Evolutionary conservation across 345 rosid genomes (phyloP).

Genomic region (Cardiospermum halicacabum): DNA sequence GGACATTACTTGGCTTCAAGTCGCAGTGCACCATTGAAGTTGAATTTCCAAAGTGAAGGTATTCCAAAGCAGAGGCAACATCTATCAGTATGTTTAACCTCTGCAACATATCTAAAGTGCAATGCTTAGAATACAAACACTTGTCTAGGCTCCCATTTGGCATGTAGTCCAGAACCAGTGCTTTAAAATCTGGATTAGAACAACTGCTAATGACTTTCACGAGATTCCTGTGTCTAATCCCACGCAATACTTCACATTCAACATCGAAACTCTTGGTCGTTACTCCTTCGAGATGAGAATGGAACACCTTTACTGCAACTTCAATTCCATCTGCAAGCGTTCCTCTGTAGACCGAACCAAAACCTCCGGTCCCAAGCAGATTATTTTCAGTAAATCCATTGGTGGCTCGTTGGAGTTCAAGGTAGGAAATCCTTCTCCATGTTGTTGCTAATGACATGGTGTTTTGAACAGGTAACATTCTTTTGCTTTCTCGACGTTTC

Average conservation of each 20-base stretch:
- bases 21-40: no score
- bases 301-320: background rate
- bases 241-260: constrained; percentile 10
- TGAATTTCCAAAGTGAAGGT: no score
- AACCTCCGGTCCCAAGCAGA: background rate
- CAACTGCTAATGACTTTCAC: background rate
- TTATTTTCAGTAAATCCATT: constrained; percentile 1
- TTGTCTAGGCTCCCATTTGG: no score
- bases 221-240: constrained; percentile 4
- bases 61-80: constrained; percentile 15
- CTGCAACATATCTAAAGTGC: background rate
- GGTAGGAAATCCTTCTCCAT: constrained; percentile 14
- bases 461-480: no score
- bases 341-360: background rate
- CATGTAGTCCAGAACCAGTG: no score
- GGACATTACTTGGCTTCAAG: no score
- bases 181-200: no score
- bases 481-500: background rate
- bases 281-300: no score
- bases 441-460: background rate
- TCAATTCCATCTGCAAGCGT: background rate
- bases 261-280: background rate
- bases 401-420: background rate
- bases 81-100: constrained; percentile 14
- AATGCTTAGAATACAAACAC: background rate